These are phyloP conservation scores for Metarhizium sp. DNA, from an alignment of 2,329 filamentous ascomycete genomes.

Conservation along the genomic window DNA sequence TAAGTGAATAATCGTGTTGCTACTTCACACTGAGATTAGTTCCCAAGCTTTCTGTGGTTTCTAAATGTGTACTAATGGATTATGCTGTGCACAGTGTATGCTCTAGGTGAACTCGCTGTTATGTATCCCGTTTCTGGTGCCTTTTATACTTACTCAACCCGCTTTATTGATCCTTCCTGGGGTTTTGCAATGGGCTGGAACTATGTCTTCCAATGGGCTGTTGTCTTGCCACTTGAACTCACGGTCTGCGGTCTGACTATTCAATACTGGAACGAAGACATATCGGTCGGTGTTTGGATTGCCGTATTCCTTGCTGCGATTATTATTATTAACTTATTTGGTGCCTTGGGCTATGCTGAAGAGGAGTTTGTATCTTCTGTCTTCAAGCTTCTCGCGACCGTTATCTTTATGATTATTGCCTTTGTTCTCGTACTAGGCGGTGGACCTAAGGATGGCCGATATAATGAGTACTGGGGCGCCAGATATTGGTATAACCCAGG, in stretches of 20 bases:
- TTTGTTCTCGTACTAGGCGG: slow-evolving; percentile 51
- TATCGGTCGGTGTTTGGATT: slow-evolving; percentile 39
- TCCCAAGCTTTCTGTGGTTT: not conserved
- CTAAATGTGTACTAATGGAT: not conserved
- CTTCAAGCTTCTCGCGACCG: slow-evolving; percentile 44
- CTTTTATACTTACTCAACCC: slow-evolving; percentile 49
- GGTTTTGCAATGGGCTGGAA: slow-evolving; percentile 44
- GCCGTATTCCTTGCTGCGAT: slow-evolving; percentile 38
- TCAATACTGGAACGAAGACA: slow-evolving; percentile 38
- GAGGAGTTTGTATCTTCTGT: slow-evolving; percentile 44
- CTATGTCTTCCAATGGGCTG: slow-evolving; percentile 38
- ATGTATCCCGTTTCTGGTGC: slow-evolving; percentile 51
- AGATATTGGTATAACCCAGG: slow-evolving; percentile 40
- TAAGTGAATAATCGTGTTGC: slow-evolving; percentile 9
- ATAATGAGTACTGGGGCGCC: slow-evolving; percentile 38
- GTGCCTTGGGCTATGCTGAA: slow-evolving; percentile 37
- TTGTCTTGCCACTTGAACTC: slow-evolving; percentile 37
- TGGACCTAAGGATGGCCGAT: slow-evolving; percentile 39
- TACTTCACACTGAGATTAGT: not conserved
- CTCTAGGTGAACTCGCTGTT: slow-evolving; percentile 48
- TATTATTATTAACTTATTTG: slow-evolving; percentile 40
- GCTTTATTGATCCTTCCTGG: slow-evolving; percentile 52
- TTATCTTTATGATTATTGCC: slow-evolving; percentile 51
- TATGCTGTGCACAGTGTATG: slow-evolving; percentile 31
- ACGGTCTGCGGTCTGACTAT: slow-evolving; percentile 41